These are phyloP conservation scores for Hypoxylon sp. DNA, from an alignment of 2,329 filamentous ascomycete genomes.

Conservation along the genomic window DNA sequence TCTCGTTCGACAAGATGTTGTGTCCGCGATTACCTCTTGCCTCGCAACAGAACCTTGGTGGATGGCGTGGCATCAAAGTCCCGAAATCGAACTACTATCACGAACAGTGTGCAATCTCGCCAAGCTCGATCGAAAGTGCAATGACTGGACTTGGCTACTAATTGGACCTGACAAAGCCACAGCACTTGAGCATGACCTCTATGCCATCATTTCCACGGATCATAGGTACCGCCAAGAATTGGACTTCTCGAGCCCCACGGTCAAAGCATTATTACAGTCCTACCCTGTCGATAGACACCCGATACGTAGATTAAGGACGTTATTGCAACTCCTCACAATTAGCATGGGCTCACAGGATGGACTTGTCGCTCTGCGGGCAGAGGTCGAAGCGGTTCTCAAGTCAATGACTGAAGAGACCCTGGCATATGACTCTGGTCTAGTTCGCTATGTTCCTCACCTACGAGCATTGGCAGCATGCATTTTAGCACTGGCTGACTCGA, in stretches of 20 bases:
- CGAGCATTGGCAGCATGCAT: conserved; percentile 63
- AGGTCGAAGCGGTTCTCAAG: conserved; percentile 59
- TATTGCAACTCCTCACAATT: conserved; percentile 65
- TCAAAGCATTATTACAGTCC: conserved; percentile 64
- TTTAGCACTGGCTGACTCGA: conserved; percentile 59
- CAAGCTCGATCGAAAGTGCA: conserved; percentile 70
- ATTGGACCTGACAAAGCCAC: conserved; percentile 68
- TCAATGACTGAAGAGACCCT: conserved; percentile 57
- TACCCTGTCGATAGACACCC: conserved; percentile 67
- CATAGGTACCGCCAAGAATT: conserved; percentile 55
- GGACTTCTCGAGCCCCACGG: conserved; percentile 62
- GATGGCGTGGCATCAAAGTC: conserved; percentile 67
- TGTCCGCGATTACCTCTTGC: conserved; percentile 67
- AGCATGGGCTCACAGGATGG: conserved; percentile 63
- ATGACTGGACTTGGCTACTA: conserved; percentile 70
- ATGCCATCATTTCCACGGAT: conserved; percentile 61
- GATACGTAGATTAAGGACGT: conserved; percentile 66
- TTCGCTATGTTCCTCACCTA: conserved; percentile 65
- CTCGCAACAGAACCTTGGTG: conserved; percentile 66
- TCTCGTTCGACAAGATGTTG: conserved; percentile 71
- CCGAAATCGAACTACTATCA: conserved; percentile 68
- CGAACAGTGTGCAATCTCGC: conserved; percentile 73
- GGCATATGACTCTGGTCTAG: conserved; percentile 63
- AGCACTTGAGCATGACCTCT: conserved; percentile 73
- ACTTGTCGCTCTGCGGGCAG: conserved; percentile 58